Conservation (phyloP, 441 rosid species). For the Arabidopsis lyrata region DNA sequence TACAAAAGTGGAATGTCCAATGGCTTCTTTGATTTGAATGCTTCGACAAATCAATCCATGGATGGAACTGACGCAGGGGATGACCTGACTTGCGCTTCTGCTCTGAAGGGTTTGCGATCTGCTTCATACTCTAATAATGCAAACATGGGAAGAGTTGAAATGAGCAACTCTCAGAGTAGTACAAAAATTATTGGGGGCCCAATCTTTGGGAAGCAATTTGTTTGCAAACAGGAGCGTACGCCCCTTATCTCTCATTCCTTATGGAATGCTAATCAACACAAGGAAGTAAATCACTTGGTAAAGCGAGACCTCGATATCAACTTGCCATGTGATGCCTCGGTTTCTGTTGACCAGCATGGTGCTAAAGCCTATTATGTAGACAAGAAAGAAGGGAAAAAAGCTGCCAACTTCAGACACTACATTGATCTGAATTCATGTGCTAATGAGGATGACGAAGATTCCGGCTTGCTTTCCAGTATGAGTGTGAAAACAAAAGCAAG, state of each 20-base stretch:
- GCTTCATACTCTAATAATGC: conserved; percentile 41
- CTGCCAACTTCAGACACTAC: conserved; percentile 51
- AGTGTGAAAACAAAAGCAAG: conserved; percentile 47
- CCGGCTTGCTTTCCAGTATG: conserved; percentile 46
- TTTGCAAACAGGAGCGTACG: conserved; percentile 55
- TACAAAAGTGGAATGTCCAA: conserved; percentile 49
- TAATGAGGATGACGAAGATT: conserved; percentile 69
- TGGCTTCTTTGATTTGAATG: conserved; percentile 56
- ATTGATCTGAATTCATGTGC: conserved; percentile 81
- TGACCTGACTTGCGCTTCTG: conserved; percentile 39
- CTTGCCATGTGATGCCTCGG: conserved; percentile 72
- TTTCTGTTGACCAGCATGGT: conserved; percentile 51
- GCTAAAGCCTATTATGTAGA: conserved; percentile 42
- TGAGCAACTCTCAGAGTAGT: conserved; percentile 44
- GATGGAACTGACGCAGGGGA: conserved; percentile 49
- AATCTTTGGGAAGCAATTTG: conserved; percentile 50
- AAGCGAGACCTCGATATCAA: conserved; percentile 50
- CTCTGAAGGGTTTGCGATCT: conserved; percentile 48
- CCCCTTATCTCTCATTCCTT: conserved; percentile 51
- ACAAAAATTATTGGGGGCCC: conserved; percentile 63
- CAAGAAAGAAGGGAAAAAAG: conserved; percentile 49
- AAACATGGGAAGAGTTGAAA: conserved; percentile 34
- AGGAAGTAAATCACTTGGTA: conserved; percentile 29
- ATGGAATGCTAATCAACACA: conserved; percentile 44
- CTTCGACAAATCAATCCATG: conserved; percentile 46